Evolutionary conservation across 169 alveolate genomes (phyloP).

Genomic region (Condylostoma magnum): DNA sequence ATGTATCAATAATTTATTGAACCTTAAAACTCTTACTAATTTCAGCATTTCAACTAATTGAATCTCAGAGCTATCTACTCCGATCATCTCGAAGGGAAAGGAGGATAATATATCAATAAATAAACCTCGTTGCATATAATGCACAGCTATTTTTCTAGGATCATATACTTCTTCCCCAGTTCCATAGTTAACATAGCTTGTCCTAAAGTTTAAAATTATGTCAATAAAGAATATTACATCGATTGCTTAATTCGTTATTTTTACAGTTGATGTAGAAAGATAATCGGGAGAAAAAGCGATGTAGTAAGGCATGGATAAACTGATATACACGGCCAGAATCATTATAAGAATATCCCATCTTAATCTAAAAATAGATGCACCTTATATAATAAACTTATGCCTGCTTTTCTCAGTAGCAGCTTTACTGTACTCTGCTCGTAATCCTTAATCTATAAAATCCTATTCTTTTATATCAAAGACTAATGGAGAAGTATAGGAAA

Average conservation of each 20-base stretch:
- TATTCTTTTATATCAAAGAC: too few relatives aligned
- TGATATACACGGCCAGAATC: slow-evolving; percentile 35
- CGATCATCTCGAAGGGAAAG: slow-evolving; percentile 42
- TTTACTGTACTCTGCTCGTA: too few relatives aligned
- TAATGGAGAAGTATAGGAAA: too few relatives aligned
- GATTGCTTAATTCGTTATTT: slow-evolving; percentile 14
- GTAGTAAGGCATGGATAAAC: slow-evolving; percentile 38
- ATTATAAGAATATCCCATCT: slow-evolving; percentile 58
- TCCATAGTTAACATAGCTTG: slow-evolving; percentile 33
- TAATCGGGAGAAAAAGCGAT: slow-evolving; percentile 35
- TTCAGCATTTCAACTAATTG: slow-evolving; percentile 37
- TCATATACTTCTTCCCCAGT: slow-evolving; percentile 45
- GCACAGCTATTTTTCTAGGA: slow-evolving; percentile 31
- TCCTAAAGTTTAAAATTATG: slow-evolving; percentile 40
- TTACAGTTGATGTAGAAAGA: not conserved
- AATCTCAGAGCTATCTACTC: not conserved
- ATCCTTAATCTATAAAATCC: too few relatives aligned
- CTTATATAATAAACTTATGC: too few relatives aligned
- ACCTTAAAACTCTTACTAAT: slow-evolving; percentile 36
- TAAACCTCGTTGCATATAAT: slow-evolving; percentile 31
- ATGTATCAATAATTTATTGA: slow-evolving; percentile 33
- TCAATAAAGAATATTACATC: slow-evolving; percentile 43
- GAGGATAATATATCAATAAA: slow-evolving; percentile 41
- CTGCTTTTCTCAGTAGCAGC: too few relatives aligned
- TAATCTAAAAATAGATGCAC: not conserved